Evolutionary conservation across 2,329 filamentous ascomycete genomes (phyloP).

Genomic region (Ascochyta rabiei): DNA sequence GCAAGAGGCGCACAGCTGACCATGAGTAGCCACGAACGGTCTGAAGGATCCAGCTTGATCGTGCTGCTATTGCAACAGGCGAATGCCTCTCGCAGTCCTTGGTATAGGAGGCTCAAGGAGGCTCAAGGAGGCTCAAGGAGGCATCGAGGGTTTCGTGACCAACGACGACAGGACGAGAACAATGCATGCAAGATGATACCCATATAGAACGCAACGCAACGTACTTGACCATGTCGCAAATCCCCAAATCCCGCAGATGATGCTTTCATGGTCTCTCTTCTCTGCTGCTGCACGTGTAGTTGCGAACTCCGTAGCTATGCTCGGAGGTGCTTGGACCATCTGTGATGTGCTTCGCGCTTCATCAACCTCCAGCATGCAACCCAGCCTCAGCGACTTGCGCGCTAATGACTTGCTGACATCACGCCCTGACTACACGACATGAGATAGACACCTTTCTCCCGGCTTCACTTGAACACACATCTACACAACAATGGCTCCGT

Average conservation of each 20-base stretch:
- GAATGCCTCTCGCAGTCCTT: too few relatives aligned
- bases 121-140: too few relatives aligned
- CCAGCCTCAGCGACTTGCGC: slow-evolving; percentile 22
- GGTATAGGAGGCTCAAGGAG: not conserved
- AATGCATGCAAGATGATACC: slow-evolving; percentile 7
- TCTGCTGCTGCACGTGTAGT: not conserved
- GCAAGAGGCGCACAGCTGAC: not conserved
- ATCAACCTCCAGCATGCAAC: slow-evolving; percentile 25
- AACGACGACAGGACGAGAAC: too few relatives aligned
- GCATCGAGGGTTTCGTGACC: not conserved
- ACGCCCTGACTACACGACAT: slow-evolving; percentile 31
- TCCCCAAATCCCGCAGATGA: too few relatives aligned
- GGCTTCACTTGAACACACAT: slow-evolving; percentile 16
- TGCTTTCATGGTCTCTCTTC: too few relatives aligned
- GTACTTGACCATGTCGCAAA: not conserved
- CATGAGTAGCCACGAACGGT: slow-evolving; percentile 73
- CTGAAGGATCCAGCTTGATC: slow-evolving; percentile 76
- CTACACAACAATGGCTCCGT: slow-evolving; percentile 43
- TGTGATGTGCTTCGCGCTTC: slow-evolving; percentile 20
- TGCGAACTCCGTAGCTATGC: not conserved
- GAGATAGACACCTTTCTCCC: slow-evolving; percentile 24
- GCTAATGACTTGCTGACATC: slow-evolving; percentile 23
- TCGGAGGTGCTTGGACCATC: slow-evolving; percentile 32
- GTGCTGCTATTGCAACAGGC: not conserved
- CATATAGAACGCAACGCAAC: not conserved